Evolutionary conservation across 805 yeast genomes (phyloP), one percentile per base, ranked within the genome.

Genomic region (Blastobotrys parvus): DNA sequence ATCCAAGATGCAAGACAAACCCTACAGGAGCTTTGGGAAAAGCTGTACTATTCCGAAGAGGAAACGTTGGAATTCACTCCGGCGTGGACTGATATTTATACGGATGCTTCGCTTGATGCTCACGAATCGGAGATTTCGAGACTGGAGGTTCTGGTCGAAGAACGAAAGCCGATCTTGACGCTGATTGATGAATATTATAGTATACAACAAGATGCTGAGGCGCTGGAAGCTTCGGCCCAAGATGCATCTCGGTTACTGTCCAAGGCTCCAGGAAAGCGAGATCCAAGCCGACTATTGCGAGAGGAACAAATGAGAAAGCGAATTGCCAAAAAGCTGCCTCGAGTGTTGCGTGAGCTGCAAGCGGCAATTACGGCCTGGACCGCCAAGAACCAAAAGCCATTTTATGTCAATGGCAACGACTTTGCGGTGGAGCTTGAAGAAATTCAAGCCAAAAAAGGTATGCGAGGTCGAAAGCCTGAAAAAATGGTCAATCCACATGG

Each of bases 171-270:
- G 0, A 65, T 86, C 4, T 61, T 87, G 34, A 63, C 67, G 10
- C 60, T 74, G n/a, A 74, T 82, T 23, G 68, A 72, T 3, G 74
- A 72, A 36, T 71, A 84, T 48, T 66, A 74, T 35, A 71, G 69
- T 2, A 60, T 88, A 20, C 59, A 78, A 33, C 61, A 67, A 11
- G 94, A 86, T 50, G 82, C 82, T 47, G 50, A 59, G 1, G 74
- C 74, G 38, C 69, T 92, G 31, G 80, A 72, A 30, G 82, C 77
- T 47, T 77, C 92, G 3, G 73, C 82, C 1, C 80, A 77, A 54
- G 92, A 90, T 58, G 79, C 97, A 0, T 78, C 90, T 0, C 71
- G 97, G 48, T 68, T 89, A 35, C 61, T 82, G 37, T 76, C 82
- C 48, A 76, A 84, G 55, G 54, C 59, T 5, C 53, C 60, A 5